Evolutionary conservation across 768 basidiomycete species (phyloP).

Genomic region (Mrakia gelida): DNA sequence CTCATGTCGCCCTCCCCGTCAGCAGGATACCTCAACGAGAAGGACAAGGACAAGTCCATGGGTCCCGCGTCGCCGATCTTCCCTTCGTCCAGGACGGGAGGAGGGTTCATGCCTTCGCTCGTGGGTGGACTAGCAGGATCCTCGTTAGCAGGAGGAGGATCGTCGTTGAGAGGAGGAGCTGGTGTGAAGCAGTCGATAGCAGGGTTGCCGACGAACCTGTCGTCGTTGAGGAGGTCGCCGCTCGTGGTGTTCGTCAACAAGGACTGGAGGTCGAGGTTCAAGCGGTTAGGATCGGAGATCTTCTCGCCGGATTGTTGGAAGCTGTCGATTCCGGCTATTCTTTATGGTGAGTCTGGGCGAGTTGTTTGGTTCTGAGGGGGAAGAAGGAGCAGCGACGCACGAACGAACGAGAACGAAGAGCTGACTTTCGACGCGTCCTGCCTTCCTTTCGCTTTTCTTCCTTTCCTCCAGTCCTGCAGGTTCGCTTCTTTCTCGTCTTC

Average conservation of each 20-base stretch:
- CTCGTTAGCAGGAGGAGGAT: background rate
- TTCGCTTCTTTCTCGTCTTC: background rate
- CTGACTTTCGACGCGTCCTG: background rate
- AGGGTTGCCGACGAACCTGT: background rate
- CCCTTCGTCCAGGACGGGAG: background rate
- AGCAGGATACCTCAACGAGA: conserved; percentile 15
- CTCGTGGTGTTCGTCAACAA: conserved; percentile 15
- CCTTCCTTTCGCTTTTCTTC: background rate
- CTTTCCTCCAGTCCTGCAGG: no score
- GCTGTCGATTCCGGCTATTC: conserved; percentile 89
- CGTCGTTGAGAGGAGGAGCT: background rate
- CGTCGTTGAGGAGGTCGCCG: conserved; percentile 20
- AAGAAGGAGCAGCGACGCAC: no score
- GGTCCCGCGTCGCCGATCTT: background rate
- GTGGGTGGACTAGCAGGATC: background rate
- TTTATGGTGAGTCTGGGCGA: conserved; percentile 57
- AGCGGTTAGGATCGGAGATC: conserved; percentile 61
- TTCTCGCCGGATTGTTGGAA: conserved; percentile 95
- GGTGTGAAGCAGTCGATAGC: conserved; percentile 10
- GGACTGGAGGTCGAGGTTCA: conserved; percentile 49
- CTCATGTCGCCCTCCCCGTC: background rate
- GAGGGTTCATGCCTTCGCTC: conserved; percentile 25
- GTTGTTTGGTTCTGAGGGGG: background rate
- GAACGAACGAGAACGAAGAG: background rate
- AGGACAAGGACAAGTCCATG: background rate